Conservation (phyloP, 352 stramenopile species). For the Phytopythium sindhum region DNA sequence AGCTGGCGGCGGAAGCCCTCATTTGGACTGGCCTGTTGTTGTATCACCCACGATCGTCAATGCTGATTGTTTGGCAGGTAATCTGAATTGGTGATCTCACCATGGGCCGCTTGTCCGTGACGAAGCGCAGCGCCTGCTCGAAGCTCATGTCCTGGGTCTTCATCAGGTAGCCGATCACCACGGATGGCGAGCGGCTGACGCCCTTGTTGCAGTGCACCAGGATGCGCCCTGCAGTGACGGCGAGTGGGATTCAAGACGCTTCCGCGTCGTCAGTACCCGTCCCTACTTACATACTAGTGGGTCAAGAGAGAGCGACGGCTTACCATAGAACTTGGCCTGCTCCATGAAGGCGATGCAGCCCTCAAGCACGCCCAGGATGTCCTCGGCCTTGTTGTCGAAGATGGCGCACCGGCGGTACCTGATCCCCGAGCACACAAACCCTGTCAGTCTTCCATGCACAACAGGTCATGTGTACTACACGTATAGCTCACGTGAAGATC, state of each 20-base stretch:
- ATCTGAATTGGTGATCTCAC: slow-evolving; percentile 15
- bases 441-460: not conserved
- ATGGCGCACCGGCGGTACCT: slow-evolving; percentile 83
- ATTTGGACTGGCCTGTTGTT: slow-evolving; percentile 71
- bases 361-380: slow-evolving; percentile 80
- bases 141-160: slow-evolving; percentile 67
- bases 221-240: slow-evolving; percentile 52
- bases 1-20: slow-evolving; percentile 66
- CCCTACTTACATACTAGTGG: not conserved
- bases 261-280: slow-evolving; percentile 28
- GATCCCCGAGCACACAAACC: not conserved
- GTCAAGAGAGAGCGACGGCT: not conserved
- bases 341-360: slow-evolving; percentile 89
- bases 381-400: slow-evolving; percentile 90
- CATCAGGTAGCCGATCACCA: slow-evolving; percentile 91
- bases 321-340: slow-evolving; percentile 89
- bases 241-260: slow-evolving; percentile 19
- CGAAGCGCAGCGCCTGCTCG: slow-evolving; percentile 58
- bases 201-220: slow-evolving; percentile 92
- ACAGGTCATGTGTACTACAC: not conserved
- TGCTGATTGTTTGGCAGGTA: not conserved
- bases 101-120: slow-evolving; percentile 50
- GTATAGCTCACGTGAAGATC: slow-evolving; percentile 36
- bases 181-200: slow-evolving; percentile 85
- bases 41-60: not conserved